Conservation (phyloP, 768 basidiomycete genomes). For the Tricholoma hemisulphureum region DNA sequence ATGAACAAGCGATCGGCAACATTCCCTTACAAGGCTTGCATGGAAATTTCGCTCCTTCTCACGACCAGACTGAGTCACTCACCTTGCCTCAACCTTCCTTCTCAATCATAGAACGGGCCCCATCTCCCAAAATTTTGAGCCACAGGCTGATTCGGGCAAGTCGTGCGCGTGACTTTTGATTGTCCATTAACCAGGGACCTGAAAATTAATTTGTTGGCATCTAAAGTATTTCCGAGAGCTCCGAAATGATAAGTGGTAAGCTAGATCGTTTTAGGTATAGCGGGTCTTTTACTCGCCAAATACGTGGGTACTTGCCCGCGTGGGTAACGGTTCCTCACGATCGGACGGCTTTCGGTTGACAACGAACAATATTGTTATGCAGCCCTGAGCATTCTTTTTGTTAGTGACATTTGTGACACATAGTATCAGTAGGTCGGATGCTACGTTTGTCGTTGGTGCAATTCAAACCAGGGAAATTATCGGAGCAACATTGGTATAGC, state of each 20-base stretch:
- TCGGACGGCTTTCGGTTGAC: not conserved
- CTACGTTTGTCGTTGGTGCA: too few relatives aligned
- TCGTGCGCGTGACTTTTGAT: not conserved
- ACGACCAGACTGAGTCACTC: not conserved
- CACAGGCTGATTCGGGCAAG: not conserved
- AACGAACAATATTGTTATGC: slow-evolving; percentile 1
- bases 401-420: too few relatives aligned
- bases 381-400: not conserved
- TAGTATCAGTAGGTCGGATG: too few relatives aligned
- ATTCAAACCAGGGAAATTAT: too few relatives aligned
- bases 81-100: too few relatives aligned
- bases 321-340: slow-evolving; percentile 4
- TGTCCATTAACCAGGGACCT: slow-evolving; percentile 2
- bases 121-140: not conserved
- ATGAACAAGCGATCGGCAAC: slow-evolving; percentile 10
- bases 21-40: slow-evolving; percentile 1
- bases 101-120: too few relatives aligned
- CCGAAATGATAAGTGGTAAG: slow-evolving; percentile 2
- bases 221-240: not conserved
- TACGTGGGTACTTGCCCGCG: not conserved
- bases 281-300: not conserved
- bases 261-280: slow-evolving; percentile 1
- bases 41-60: slow-evolving; percentile 7
- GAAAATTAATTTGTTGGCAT: slow-evolving; percentile 1
- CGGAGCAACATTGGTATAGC: too few relatives aligned